Conservation (phyloP, 352 stramenopile species). For the Phytophthora quininea region DNA sequence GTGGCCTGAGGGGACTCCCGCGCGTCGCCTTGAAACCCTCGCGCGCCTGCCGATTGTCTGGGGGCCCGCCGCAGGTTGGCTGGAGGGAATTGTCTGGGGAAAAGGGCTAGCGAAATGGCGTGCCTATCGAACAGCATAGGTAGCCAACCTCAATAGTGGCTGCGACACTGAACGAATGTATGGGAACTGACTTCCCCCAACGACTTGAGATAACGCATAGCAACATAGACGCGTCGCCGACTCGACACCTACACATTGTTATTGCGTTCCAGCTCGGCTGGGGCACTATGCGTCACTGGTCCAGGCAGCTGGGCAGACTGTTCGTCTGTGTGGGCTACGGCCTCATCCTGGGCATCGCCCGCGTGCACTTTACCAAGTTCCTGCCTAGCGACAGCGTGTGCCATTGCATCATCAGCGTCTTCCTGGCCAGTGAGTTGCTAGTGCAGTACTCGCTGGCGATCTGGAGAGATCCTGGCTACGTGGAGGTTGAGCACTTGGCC, state of each 20-base stretch:
- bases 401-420: slow-evolving; percentile 30
- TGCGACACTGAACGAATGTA: neutral
- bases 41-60: neutral
- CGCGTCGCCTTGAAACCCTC: neutral
- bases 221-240: neutral
- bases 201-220: neutral
- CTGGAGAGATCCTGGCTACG: slow-evolving; percentile 47
- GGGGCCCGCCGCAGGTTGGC: neutral
- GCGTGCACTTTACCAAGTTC: slow-evolving; percentile 43
- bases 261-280: neutral
- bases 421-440: slow-evolving; percentile 42
- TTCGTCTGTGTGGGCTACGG: slow-evolving; percentile 41
- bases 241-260: neutral
- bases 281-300: neutral
- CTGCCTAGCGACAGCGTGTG: slow-evolving; percentile 13
- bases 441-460: slow-evolving; percentile 50
- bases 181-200: neutral
- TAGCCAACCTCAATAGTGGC: neutral
- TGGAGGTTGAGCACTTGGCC: slow-evolving; percentile 18
- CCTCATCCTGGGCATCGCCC: slow-evolving; percentile 34
- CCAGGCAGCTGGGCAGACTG: slow-evolving; percentile 14
- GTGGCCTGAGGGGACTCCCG: neutral
- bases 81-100: slow-evolving; percentile 1
- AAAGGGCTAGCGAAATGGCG: neutral
- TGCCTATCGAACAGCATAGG: neutral